A percentile compares a stretch with the other conserved stretches of the same genome.
Conservation (phyloP, 345 rosid species). For the Gossypium mustelinum region DNA sequence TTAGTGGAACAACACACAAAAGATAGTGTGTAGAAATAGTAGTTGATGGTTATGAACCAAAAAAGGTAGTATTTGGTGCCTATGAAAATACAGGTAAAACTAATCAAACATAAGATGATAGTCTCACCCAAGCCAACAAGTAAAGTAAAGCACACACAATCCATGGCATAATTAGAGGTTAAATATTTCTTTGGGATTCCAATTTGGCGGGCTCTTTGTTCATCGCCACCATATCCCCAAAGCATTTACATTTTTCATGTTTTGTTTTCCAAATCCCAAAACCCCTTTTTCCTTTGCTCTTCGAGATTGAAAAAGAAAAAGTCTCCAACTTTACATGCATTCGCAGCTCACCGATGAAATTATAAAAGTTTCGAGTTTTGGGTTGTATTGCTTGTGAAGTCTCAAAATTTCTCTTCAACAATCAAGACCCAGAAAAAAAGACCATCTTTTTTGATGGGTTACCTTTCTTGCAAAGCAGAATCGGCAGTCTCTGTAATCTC, state of each 20-base stretch:
- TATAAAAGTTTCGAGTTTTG: neutral
- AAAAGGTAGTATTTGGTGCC: neutral
- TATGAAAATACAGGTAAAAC: neutral
- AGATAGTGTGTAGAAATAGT: too few species aligned
- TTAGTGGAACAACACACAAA: too few species aligned
- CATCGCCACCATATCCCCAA: neutral
- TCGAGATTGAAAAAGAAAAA: neutral
- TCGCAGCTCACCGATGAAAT: neutral
- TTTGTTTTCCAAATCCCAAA: neutral
- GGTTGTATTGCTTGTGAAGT: neutral
- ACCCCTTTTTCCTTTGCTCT: neutral
- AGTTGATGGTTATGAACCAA: too few species aligned
- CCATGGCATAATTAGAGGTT: constrained; percentile 7
- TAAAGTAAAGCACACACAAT: neutral
- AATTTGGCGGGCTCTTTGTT: constrained; percentile 28
- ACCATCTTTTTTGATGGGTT: constrained; percentile 10
- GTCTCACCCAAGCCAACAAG: neutral
- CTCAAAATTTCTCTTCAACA: neutral
- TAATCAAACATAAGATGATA: neutral
- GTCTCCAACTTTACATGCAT: constrained; percentile 9
- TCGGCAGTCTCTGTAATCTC: constrained; percentile 20
- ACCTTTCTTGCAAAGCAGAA: constrained; percentile 22
- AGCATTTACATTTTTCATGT: neutral
- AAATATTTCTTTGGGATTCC: constrained; percentile 30
- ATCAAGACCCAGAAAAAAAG: neutral